Base-by-base conservation (phyloP, 2,329 filamentous ascomycete species). In the Microdochium trichocladiopsis region DNA sequence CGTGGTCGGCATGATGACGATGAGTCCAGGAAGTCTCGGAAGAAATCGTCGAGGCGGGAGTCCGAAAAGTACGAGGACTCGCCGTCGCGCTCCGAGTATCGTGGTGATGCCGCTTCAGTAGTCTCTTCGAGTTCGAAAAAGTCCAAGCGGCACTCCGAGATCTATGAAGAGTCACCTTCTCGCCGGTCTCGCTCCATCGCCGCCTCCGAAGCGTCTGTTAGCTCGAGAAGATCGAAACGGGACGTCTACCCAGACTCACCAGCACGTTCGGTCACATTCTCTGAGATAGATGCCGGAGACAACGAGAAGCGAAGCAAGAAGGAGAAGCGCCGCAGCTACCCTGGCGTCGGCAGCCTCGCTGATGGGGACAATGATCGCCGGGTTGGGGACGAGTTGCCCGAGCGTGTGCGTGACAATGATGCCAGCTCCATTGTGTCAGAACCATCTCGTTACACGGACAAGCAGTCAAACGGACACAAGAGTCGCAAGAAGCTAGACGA, bases 341-440 rank as follows among this genome's bases (percentile, higher is more conserved):
- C 71, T 65, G 52, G 73, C 67, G 53, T 59, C 56, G 54, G 59
- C 57, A 31, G 28, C 28, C 8, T 31, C 14, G 28, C 14, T 8
- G 28, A 31, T 31, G 8, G 8, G 14, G 41, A 45, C 3, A 18
- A 45, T 4, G 41, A 45, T 23, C 41, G 41, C 3, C 21, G 22
- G 18, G 55, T 63, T 37, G 55, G 62, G 50, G 60, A 67, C 53
- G 61, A 64, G 50, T 57, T 68, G 51, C 51, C 69, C 65, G 67
- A 75, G 61, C 66, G 66, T 56, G 66, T 62, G 47, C 66, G 63
- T 24, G 72, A 77, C 52, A 70, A 70, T n/a, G 75, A 78, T 41
- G 69, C 74, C 21, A 72, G 69, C 54, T 80, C 77, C 28, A 70
- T 77, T 12, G 71, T 76, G 4, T 80, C 78, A 5, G 28, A 31